These are phyloP conservation scores for Taxillus chinensis DNA, from an alignment of 164 flowering plant genomes.

Conservation along the genomic window DNA sequence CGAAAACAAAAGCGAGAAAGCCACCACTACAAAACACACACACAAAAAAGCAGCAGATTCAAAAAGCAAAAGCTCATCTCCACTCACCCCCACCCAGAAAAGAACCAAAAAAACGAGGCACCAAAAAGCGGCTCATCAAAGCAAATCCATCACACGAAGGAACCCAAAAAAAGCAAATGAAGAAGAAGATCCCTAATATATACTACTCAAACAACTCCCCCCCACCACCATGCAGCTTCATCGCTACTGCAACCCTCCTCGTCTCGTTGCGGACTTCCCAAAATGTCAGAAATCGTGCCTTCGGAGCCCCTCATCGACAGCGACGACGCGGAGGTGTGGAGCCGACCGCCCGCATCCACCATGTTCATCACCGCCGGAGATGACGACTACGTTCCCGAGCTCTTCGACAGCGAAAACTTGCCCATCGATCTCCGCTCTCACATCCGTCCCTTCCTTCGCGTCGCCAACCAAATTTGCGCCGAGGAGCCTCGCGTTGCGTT, in stretches of 20 bases:
- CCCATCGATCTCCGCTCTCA: conserved; percentile 53
- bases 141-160: neutral
- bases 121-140: neutral
- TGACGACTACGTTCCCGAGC: conserved; percentile 29
- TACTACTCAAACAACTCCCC: neutral
- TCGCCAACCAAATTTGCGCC: conserved; percentile 65
- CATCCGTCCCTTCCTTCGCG: conserved; percentile 66
- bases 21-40: neutral
- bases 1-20: neutral
- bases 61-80: neutral
- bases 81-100: neutral
- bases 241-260: neutral
- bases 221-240: neutral
- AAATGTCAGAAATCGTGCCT: neutral
- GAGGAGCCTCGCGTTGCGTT: conserved; percentile 77
- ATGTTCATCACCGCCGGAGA: neutral
- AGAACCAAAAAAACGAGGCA: neutral
- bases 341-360: neutral
- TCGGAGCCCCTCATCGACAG: neutral
- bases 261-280: neutral
- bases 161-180: neutral
- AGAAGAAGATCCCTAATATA: neutral
- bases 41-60: neutral
- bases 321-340: neutral
- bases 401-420: conserved; percentile 78